Base-by-base conservation (phyloP, 2,329 filamentous ascomycete genomes). In the Penicillium rolfsii region DNA sequence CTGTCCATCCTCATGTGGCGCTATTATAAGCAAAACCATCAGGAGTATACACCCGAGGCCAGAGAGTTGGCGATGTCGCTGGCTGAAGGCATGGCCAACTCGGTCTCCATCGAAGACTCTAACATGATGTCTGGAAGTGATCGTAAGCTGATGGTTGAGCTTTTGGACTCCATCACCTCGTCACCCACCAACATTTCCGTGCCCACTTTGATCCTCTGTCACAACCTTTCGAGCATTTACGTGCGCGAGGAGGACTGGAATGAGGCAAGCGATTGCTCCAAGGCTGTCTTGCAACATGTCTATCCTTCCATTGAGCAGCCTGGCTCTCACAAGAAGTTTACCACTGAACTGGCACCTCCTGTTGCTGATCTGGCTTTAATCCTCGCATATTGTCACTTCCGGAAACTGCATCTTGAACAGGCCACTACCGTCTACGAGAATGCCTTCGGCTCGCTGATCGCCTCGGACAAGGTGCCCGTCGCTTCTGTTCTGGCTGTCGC, bases 381-480 rank as follows among this genome's bases (percentile, higher is more conserved):
- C 26, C 62, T 74, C 52, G 73, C 71, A 0, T 76, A 76, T 62
- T 73, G 72, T 36, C 66, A 73, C 16, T 76, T 76, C 70, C 73
- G 73, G 14, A 70, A 67, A 24, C 56, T 76, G 40, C 69, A 75
- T 58, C 63, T 76, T 11, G 63, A 69, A 1, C 65, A 70, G 16
- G 70, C 72, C 14, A 72, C 68, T 4, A 53, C 59, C 2, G 70
- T 76, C 7, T 76, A 76, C 28, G 72, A 72, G 9, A 76, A 76
- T 58, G 71, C 74, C 0, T 74, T 76, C 54, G 72, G 70, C 22
- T 73, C 71, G 1, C 67, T 73, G 19, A 63, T 74, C 30, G 64
- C 65, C 2, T 73, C 74, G 0, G 73, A 75, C 6, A 71, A 63
- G 36, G 73, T 75, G 0, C 68, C 73, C 8, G 73, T 75, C 11